Conservation (phyloP, 2,329 filamentous ascomycete genomes). For the Colletotrichum ledebouriae region DNA sequence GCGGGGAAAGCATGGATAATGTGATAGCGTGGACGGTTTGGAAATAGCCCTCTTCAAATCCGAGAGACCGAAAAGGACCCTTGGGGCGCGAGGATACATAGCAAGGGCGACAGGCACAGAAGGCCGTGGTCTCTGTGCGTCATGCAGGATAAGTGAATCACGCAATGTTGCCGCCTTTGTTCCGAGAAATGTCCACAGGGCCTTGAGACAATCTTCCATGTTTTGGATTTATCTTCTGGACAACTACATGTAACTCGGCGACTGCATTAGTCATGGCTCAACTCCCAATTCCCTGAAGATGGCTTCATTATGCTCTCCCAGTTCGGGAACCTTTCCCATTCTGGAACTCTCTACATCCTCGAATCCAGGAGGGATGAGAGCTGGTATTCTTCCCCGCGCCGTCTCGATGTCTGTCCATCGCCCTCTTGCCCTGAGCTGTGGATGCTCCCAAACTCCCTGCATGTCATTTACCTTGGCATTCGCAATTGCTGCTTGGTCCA, state of each 20-base stretch:
- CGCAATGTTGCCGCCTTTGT: too few species aligned
- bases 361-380: constrained; percentile 64
- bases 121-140: too few species aligned
- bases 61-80: neutral
- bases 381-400: constrained; percentile 59
- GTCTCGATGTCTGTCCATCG: constrained; percentile 66
- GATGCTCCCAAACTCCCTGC: constrained; percentile 67
- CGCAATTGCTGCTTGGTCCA: constrained; percentile 65
- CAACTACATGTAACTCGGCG: too few species aligned
- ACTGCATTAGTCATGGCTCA: neutral
- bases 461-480: constrained; percentile 69
- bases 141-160: too few species aligned
- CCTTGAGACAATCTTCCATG: too few species aligned
- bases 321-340: constrained; percentile 34
- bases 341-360: constrained; percentile 21
- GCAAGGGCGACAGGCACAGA: too few species aligned
- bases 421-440: constrained; percentile 63
- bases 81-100: neutral
- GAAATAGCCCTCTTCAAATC: constrained; percentile 13
- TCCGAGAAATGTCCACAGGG: too few species aligned
- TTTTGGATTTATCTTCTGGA: too few species aligned
- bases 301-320: constrained; percentile 34
- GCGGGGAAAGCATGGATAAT: constrained; percentile 11
- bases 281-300: constrained; percentile 34
- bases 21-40: neutral